Percentiles rank a stretch among this genome's conserved stretches.
Conservation (phyloP, 495 filamentous ascomycete species). For the Bombardia bombarda region DNA sequence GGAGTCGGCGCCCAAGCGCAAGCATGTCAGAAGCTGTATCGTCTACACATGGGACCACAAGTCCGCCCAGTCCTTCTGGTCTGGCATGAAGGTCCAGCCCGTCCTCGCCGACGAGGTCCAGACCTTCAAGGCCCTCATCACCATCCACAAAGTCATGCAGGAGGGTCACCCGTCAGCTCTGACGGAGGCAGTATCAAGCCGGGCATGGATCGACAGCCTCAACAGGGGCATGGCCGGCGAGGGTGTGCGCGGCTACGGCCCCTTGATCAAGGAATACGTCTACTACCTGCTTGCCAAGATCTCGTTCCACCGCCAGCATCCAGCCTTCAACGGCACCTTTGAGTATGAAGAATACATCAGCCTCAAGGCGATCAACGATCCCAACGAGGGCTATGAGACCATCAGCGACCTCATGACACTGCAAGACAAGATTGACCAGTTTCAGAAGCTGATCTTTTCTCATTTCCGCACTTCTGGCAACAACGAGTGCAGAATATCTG, state of each 20-base stretch:
- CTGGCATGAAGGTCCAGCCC: constrained; percentile 98
- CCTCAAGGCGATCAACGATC: constrained; percentile 95
- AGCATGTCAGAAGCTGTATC: constrained; percentile 97
- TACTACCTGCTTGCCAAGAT: constrained; percentile 90
- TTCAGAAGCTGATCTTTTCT: constrained; percentile 96
- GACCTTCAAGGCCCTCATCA: constrained; percentile 89
- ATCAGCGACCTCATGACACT: constrained; percentile 93
- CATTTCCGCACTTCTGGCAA: constrained; percentile 85
- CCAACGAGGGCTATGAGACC: constrained; percentile 97
- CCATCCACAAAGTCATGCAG: constrained; percentile 91
- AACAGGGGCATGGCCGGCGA: constrained; percentile 77
- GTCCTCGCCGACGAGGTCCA: constrained; percentile 93
- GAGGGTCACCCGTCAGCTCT: constrained; percentile 87
- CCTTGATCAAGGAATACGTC: constrained; percentile 90
- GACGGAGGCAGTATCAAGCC: constrained; percentile 80
- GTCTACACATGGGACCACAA: constrained; percentile 99
- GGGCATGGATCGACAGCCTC: constrained; percentile 88
- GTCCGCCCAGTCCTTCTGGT: constrained; percentile 92
- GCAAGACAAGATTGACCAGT: constrained; percentile 95
- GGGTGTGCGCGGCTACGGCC: constrained; percentile 83
- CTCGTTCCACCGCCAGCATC: constrained; percentile 88
- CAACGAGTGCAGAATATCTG: constrained; percentile 94
- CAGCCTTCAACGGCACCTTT: constrained; percentile 97
- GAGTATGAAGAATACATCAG: constrained; percentile 99
- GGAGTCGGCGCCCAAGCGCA: constrained; percentile 93